Evolutionary conservation across 78 protist species (phyloP).

Genomic region (Protostelium mycophagum): DNA sequence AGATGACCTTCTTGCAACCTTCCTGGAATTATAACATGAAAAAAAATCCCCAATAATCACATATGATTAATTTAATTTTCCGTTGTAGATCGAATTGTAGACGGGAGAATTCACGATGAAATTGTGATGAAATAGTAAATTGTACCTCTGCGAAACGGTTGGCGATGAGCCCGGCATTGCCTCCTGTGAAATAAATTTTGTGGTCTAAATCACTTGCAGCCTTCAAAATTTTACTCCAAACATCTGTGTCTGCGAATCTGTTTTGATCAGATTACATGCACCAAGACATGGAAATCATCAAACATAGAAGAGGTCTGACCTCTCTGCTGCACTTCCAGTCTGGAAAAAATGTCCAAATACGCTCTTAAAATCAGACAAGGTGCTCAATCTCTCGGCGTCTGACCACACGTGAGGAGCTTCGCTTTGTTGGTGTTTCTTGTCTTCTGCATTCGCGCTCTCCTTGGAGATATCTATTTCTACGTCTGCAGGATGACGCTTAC

Average conservation of each 20-base stretch:
- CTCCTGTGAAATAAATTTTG: constrained; percentile 38
- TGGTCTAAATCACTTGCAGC: constrained; percentile 1
- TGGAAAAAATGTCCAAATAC: neutral
- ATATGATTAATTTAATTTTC: neutral
- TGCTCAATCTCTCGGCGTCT: neutral
- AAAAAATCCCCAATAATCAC: neutral
- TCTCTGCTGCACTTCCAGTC: constrained; percentile 50
- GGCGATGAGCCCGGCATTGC: constrained; percentile 61
- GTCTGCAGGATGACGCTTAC: neutral
- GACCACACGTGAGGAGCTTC: neutral
- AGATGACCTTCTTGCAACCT: constrained; percentile 13
- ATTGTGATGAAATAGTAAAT: no score
- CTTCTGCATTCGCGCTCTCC: neutral
- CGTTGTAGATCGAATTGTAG: no score
- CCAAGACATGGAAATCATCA: neutral
- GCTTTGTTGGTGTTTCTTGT: constrained; percentile 2
- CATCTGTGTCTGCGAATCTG: neutral
- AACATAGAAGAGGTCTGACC: constrained; percentile 16
- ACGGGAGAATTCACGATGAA: no score
- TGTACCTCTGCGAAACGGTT: constrained; percentile 6
- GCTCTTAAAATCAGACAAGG: neutral
- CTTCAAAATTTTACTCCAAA: neutral
- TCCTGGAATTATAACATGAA: constrained; percentile 1
- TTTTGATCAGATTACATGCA: no score
- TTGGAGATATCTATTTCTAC: neutral